phyloP scores from a whole-genome alignment of 345 rosid genomes.

The Bruguiera parviflora region DNA sequence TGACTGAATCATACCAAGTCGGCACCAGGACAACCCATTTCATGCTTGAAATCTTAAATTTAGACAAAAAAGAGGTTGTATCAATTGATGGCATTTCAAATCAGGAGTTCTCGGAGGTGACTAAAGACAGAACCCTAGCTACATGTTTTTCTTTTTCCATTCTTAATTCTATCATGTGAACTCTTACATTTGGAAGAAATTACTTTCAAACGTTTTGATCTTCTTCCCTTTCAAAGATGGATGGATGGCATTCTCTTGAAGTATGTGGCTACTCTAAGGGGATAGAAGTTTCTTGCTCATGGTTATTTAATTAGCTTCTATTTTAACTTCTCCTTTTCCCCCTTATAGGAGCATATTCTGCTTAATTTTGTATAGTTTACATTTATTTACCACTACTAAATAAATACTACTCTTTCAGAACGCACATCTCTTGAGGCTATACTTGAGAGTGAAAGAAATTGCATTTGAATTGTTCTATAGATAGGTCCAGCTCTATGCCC shows the following conservation, averaged over 20 bases:
- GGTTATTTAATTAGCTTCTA: background rate
- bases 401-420: background rate
- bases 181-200: background rate
- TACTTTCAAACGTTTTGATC: background rate
- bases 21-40: conserved; percentile 54
- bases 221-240: background rate
- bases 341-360: background rate
- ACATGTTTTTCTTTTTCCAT: background rate
- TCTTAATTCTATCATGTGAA: background rate
- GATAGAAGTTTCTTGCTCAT: background rate
- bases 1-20: conserved; percentile 54
- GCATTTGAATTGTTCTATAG: background rate
- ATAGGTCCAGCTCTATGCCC: background rate
- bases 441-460: background rate
- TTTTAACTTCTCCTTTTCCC: background rate
- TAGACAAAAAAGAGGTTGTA: conserved; percentile 68
- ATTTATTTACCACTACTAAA: background rate
- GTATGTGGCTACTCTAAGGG: background rate
- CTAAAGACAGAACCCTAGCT: conserved; percentile 8
- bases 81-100: conserved; percentile 72
- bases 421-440: background rate
- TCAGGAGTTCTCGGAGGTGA: conserved; percentile 89
- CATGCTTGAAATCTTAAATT: conserved; percentile 68
- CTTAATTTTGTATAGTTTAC: too few relatives aligned
- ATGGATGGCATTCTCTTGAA: background rate